Base-by-base conservation (phyloP, 1,139 yeast genomes). In the Lodderomyces metapsilosis region DNA sequence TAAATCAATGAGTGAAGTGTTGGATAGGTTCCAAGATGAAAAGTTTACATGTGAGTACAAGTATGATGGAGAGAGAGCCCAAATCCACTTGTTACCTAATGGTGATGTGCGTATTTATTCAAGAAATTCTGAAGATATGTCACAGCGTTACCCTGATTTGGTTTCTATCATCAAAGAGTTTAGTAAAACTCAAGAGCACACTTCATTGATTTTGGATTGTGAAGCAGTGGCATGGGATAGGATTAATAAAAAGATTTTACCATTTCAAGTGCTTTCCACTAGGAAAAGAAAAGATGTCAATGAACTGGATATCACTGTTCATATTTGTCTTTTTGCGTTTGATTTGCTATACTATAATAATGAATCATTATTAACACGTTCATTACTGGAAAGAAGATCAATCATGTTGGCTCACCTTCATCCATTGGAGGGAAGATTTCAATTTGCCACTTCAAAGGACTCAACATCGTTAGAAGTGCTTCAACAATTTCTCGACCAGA, bases 151-250 rank as follows among this genome's bases (percentile, higher is more conserved):
- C 57, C 99, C 99, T 0, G 99, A 92, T 61, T 77, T 92, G 47
- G 70, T 86, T 20, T 74, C 82, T 1, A 80, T 85, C 38, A 75
- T 88, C 17, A 77, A 78, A 30, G 84, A 82, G 38, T 79, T 88
- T 48, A 62, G 82, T 37, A 65, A 63, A 20, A 57, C 54, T 7
- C 64, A 65, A 38, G 58, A 57, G 20, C 51, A 52, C n/a, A 64
- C 68, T 2, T 79, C 82, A 1, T 61, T 91, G 62, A 88, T 92
- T 44, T 62, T 92, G 43, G 99, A 92, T 59, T 88, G 97, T 64
- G 99, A 92, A 62, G 97, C 97, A 5, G 98, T 94, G n/a, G 99
- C 98, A 0, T 92, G 96, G 96, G 97, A 92, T 60, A 70, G 84
- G 45, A 82, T 72, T 37, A 71, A 75, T 16, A 63, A 80, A 22